Evolutionary conservation across 768 basidiomycete species (phyloP), one percentile per base, ranked within the genome.

Genomic region (Lentinula raphanica): DNA sequence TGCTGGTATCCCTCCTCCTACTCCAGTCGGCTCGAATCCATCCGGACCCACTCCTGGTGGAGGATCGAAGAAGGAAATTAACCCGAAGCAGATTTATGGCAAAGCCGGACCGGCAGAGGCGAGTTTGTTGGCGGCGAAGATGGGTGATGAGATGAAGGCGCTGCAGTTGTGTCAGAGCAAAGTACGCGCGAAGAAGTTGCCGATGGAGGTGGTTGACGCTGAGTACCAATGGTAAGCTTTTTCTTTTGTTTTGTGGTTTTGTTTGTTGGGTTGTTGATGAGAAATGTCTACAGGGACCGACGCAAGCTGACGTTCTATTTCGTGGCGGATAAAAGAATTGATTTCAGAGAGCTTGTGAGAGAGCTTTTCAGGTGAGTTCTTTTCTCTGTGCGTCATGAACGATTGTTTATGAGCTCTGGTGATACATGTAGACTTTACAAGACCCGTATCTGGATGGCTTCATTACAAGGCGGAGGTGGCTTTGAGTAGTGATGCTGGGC

Each of bases 271-370:
- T 44, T 29, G 35, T 57, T 21, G 27, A 29, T 60, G 44, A 42
- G 31, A 51, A 12, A 53, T 25, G 1, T 17, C 50, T 21, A 0
- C 64, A 94, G 93, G 93, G 96, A 99, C 72, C 90, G 96, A 59
- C 91, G 94, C 70, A 98, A 98, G 76, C 74, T 99, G 61, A 98
- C 96, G 0, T 98, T 98, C 77, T 98, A 98, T 76, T 99, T 97
- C 71, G 78, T 95, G 59, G 94, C 96, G 55, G 94, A 97, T 65
- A 94, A 93, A 72, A 78, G 96, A 64, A 95, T 98, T 66, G 92
- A 94, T 72, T 97, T 98, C 75, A 84, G 96, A 65, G 95, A 98
- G 72, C 84, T 98, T 62, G 95, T 98, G 38, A 85, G 93, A 68
- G 94, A 97, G 72, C 76, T 96, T 45, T 97, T 97, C 80, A 81